Conservation (phyloP, 495 filamentous ascomycete genomes). For the Xylaria telfairii region DNA sequence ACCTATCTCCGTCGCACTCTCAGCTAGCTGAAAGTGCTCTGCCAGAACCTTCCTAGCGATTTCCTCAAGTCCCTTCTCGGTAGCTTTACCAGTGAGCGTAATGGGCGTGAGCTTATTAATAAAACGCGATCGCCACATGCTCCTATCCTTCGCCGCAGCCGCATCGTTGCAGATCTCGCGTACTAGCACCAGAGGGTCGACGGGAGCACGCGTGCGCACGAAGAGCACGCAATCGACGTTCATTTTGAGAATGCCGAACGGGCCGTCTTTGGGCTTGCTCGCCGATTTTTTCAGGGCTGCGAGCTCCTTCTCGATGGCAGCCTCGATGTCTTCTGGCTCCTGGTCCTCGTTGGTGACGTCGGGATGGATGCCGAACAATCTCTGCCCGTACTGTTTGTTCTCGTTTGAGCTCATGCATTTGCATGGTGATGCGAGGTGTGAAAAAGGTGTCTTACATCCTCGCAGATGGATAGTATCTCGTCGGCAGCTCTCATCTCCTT, state of each 20-base stretch:
- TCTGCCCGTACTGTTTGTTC: slow-evolving; percentile 58
- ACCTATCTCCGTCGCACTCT: slow-evolving; percentile 27
- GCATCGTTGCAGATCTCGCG: slow-evolving; percentile 74
- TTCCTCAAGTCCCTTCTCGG: slow-evolving; percentile 73
- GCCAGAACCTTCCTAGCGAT: slow-evolving; percentile 73
- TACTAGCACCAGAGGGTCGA: slow-evolving; percentile 84
- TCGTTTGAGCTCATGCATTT: background rate
- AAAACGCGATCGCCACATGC: slow-evolving; percentile 71
- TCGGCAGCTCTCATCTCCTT: slow-evolving; percentile 77
- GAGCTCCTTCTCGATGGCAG: slow-evolving; percentile 80
- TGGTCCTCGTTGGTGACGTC: slow-evolving; percentile 47
- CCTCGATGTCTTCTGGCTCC: slow-evolving; percentile 74
- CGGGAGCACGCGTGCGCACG: slow-evolving; percentile 67
- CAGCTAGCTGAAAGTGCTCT: slow-evolving; percentile 69
- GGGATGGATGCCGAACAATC: slow-evolving; percentile 60
- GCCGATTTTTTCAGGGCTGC: slow-evolving; percentile 66
- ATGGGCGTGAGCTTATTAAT: slow-evolving; percentile 88
- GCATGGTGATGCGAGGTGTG: background rate
- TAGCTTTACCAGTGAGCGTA: slow-evolving; percentile 75
- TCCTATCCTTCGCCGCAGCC: slow-evolving; percentile 47
- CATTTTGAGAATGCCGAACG: slow-evolving; percentile 70
- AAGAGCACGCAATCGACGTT: slow-evolving; percentile 80
- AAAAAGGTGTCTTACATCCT: slow-evolving; percentile 63
- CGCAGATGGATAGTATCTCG: slow-evolving; percentile 76
- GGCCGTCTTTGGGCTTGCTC: slow-evolving; percentile 46